Evolutionary conservation across 345 rosid species (phyloP).

Genomic region (Hibiscus syriacus): DNA sequence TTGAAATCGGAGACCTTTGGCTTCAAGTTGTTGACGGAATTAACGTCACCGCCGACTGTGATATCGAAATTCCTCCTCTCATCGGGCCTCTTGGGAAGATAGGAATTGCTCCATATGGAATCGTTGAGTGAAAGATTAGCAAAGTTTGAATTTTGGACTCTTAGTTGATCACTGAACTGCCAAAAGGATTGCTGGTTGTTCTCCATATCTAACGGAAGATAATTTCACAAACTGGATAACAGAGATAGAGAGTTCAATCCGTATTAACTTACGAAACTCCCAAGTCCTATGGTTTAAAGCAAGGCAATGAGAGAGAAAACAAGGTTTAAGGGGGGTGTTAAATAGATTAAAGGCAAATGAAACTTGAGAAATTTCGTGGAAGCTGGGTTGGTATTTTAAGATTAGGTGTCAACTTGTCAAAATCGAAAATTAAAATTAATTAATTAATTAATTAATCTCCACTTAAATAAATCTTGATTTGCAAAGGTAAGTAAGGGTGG

Average conservation of each 20-base stretch:
- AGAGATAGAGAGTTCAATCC: background rate
- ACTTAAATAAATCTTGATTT: too few species aligned
- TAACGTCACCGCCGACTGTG: constrained; percentile 40
- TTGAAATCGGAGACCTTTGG: constrained; percentile 38
- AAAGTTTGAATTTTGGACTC: constrained; percentile 53
- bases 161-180: constrained; percentile 90
- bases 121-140: constrained; percentile 74
- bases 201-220: constrained; percentile 35
- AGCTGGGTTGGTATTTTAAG: too few species aligned
- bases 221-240: too few species aligned
- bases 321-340: too few species aligned
- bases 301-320: background rate
- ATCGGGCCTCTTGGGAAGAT: constrained; percentile 49
- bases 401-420: too few species aligned
- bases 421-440: too few species aligned
- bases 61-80: constrained; percentile 71
- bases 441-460: too few species aligned
- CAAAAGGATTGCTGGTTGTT: constrained; percentile 85
- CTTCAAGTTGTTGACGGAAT: constrained; percentile 22
- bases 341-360: too few species aligned
- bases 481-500: too few species aligned
- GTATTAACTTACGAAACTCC: background rate
- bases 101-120: constrained; percentile 77
- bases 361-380: too few species aligned
- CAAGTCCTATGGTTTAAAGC: too few species aligned